Percentiles rank a stretch among this genome's conserved stretches.
These are phyloP conservation scores for Salix udensis DNA, from an alignment of 345 rosid species.

Conservation along the genomic window DNA sequence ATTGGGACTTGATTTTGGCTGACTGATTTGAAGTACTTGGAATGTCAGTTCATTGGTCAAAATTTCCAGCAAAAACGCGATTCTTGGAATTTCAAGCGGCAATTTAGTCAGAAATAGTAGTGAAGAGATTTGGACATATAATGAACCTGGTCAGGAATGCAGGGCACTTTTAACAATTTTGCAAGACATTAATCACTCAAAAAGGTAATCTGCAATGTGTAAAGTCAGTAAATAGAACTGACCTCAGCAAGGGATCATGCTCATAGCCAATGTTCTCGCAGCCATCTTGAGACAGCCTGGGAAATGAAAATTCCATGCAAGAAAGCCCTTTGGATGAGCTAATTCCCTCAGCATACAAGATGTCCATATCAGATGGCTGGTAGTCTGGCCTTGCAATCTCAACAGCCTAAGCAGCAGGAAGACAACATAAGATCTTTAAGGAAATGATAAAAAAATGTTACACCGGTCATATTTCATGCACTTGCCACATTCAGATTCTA, in stretches of 20 bases:
- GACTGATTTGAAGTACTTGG: not conserved
- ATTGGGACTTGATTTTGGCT: no score
- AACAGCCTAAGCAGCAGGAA: slow-evolving; percentile 50
- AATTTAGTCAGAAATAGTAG: not conserved
- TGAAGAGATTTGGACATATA: not conserved
- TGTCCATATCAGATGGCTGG: slow-evolving; percentile 76
- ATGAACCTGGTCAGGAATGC: not conserved
- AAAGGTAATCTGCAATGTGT: not conserved
- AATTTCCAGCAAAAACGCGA: not conserved
- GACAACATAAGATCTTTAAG: slow-evolving; percentile 1
- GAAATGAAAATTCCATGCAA: slow-evolving; percentile 72
- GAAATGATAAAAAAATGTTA: not conserved
- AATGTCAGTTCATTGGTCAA: not conserved
- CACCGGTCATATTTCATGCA: not conserved
- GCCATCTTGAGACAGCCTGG: slow-evolving; percentile 30
- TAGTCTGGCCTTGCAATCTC: slow-evolving; percentile 70
- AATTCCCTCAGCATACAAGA: slow-evolving; percentile 74
- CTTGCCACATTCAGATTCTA: not conserved
- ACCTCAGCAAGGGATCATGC: slow-evolving; percentile 52
- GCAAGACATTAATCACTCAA: not conserved
- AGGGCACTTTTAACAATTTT: not conserved
- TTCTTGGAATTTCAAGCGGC: not conserved
- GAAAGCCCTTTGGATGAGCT: slow-evolving; percentile 63
- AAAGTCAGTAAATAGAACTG: slow-evolving; percentile 10
- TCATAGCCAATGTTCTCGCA: slow-evolving; percentile 30